Evolutionary conservation across 164 flowering plant species (phyloP).

Genomic region (Magnolia changhungtana): DNA sequence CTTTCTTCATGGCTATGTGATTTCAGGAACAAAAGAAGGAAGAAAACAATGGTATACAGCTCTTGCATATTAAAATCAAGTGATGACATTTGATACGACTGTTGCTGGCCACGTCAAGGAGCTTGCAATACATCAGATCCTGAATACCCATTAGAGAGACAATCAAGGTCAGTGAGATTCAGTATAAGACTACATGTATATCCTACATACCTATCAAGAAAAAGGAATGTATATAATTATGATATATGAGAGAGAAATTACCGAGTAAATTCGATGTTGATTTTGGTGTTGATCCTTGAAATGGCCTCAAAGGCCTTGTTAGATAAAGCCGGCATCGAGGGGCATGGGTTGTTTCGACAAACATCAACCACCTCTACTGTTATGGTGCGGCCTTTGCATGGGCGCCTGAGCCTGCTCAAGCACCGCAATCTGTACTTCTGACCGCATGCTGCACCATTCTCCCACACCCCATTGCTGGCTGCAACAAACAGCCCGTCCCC

Average conservation of each 20-base stretch:
- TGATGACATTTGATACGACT: too few relatives aligned
- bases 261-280: slow-evolving; percentile 45
- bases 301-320: slow-evolving; percentile 44
- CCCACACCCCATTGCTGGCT: slow-evolving; percentile 56
- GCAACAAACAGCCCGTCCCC: slow-evolving; percentile 37
- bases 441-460: slow-evolving; percentile 70
- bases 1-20: too few relatives aligned
- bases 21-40: too few relatives aligned
- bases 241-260: slow-evolving; percentile 8
- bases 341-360: slow-evolving; percentile 42
- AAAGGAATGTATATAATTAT: background rate
- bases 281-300: slow-evolving; percentile 25
- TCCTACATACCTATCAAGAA: too few relatives aligned
- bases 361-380: slow-evolving; percentile 47
- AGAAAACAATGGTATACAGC: too few relatives aligned
- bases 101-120: too few relatives aligned
- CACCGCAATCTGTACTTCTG: slow-evolving; percentile 46
- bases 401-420: slow-evolving; percentile 41
- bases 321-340: slow-evolving; percentile 40
- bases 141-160: too few relatives aligned
- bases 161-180: too few relatives aligned
- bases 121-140: too few relatives aligned
- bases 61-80: too few relatives aligned
- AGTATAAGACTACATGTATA: too few relatives aligned
- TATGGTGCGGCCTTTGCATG: slow-evolving; percentile 45